phyloP scores from a whole-genome alignment of 139 green algal genomes.

The Marvania coccoides region DNA sequence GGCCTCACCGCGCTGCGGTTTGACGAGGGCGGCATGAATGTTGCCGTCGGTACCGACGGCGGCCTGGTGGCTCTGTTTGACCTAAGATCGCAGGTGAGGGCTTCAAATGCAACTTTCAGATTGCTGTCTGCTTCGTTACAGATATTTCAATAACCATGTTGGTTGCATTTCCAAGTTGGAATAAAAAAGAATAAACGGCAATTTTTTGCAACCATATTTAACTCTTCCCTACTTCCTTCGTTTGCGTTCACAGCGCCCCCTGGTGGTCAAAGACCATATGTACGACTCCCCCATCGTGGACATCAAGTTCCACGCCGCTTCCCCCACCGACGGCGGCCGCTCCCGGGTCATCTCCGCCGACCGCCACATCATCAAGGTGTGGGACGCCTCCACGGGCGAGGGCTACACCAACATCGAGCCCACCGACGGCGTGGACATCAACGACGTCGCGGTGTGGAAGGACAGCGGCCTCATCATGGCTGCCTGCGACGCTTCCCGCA shows the following conservation, averaged over 20 bases:
- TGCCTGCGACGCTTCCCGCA: slow-evolving; percentile 49
- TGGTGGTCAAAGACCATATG: slow-evolving; percentile 95
- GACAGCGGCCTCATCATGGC: slow-evolving; percentile 58
- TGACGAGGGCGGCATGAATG: slow-evolving; percentile 65
- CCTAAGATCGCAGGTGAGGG: slow-evolving; percentile 44
- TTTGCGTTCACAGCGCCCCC: slow-evolving; percentile 42
- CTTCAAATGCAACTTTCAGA: no score
- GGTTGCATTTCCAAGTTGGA: no score
- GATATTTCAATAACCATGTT: no score
- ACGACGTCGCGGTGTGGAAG: slow-evolving; percentile 76
- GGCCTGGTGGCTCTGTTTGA: slow-evolving; percentile 87
- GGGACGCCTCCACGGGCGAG: slow-evolving; percentile 52
- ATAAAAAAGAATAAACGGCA: no score
- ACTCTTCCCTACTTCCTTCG: background rate
- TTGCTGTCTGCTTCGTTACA: no score
- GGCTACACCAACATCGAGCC: slow-evolving; percentile 78
- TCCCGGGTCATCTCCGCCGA: slow-evolving; percentile 76
- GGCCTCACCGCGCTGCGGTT: slow-evolving; percentile 83
- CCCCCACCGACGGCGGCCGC: background rate
- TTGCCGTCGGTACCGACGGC: slow-evolving; percentile 77
- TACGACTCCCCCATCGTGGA: slow-evolving; percentile 82
- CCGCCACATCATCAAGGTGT: slow-evolving; percentile 79
- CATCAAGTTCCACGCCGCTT: slow-evolving; percentile 83
- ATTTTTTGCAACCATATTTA: no score
- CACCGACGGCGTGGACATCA: slow-evolving; percentile 65